Percentiles rank a stretch among this genome's conserved stretches.
Conservation (phyloP, 2,329 filamentous ascomycete genomes). For the Fusarium acutatum region DNA sequence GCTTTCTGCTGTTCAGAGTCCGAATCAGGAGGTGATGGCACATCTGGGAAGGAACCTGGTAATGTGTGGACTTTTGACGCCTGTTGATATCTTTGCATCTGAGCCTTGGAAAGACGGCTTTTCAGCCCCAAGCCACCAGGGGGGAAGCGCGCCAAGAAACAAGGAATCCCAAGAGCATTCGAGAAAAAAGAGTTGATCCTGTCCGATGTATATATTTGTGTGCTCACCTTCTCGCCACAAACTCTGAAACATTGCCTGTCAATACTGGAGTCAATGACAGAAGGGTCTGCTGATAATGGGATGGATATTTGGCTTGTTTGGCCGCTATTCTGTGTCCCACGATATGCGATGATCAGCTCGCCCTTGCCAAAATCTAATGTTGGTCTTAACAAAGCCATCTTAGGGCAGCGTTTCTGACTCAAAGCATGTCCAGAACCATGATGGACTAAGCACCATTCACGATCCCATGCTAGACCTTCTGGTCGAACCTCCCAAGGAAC, state of each 20-base stretch:
- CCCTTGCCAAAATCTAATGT: constrained; percentile 74
- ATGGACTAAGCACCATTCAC: constrained; percentile 96
- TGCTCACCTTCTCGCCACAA: constrained; percentile 80
- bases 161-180: constrained; percentile 76
- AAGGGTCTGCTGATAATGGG: constrained; percentile 74
- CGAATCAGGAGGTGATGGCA: constrained; percentile 66
- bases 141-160: constrained; percentile 85
- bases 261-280: constrained; percentile 56
- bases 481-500: constrained; percentile 77
- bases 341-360: constrained; percentile 68
- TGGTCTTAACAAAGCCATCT: constrained; percentile 86
- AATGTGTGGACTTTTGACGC: constrained; percentile 42
- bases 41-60: constrained; percentile 63
- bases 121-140: constrained; percentile 67
- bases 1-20: constrained; percentile 55
- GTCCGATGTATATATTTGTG: constrained; percentile 73
- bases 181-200: constrained; percentile 82
- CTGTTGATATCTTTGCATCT: constrained; percentile 67
- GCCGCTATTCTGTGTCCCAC: constrained; percentile 43
- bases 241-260: constrained; percentile 69
- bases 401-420: constrained; percentile 87
- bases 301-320: constrained; percentile 55
- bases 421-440: constrained; percentile 83
- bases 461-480: constrained; percentile 91
- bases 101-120: constrained; percentile 76